Base-by-base conservation (phyloP, 2,329 filamentous ascomycete species). In the Sarocladiaceae sp. region DNA sequence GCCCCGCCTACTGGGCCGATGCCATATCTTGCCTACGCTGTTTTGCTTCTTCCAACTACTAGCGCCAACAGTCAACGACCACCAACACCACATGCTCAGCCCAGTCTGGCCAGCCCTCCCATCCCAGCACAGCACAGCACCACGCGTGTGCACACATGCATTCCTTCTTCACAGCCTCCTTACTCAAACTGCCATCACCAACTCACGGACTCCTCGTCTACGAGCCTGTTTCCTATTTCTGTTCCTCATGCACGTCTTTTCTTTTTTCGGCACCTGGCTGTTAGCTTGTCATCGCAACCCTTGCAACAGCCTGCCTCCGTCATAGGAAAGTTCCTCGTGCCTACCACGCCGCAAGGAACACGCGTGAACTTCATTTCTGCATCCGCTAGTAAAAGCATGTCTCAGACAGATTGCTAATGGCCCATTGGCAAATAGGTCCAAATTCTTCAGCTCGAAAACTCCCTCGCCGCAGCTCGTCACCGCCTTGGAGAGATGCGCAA, bases 401-500 rank as follows among this genome's bases (percentile, higher is more conserved):
- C 20, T 50, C 31, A 18, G 35, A 50, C 31, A 18, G 35, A 50
- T 12, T 18, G 31, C 31, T 39, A 20, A 50, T 20, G 4, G 4
- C n/a, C 40, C 40, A 25, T 26, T 11, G 7, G 7, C 33, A n/a
- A 36, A 26, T 64, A 96, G 91, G 94, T 99, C 66, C 92, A 99
- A 72, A 99, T 99, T 60, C 77, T 97, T 52, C 91, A 97, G 71
- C 80, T 99, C 58, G 92, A 97, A 73, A 99, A 97, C 64, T 74
- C 83, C 25, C 80, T 99, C 35, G 79, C 85, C 8, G 77, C 88
- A 28, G 94, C 94, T 37, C 80, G 93, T 60, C 84, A 87, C 64
- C 79, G 91, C 51, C 75, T 99, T 57, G 93, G 94, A 57, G 94
- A 99, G 79, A 97, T 99, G 94, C 84, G 94, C 67, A 97, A 97